Evolutionary conservation across 2,329 filamentous ascomycete genomes (phyloP), one percentile per base, ranked within the genome.

Genomic region (Periglandula ipomoeae): DNA sequence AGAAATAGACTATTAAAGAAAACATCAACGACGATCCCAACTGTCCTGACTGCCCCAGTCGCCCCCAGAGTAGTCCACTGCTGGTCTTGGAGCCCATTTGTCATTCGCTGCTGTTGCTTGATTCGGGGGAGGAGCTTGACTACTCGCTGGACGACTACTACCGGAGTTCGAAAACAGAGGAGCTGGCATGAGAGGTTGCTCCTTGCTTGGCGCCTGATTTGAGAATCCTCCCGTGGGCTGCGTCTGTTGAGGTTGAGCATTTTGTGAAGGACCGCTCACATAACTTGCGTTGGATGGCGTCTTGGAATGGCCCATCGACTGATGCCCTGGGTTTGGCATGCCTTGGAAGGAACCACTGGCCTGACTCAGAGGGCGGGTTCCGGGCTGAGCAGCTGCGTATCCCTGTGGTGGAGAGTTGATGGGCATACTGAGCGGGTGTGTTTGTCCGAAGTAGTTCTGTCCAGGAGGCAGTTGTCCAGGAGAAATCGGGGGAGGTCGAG

Each of bases 1-100:
- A 41, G 19, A 20, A n/a, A n/a, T n/a, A n/a, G n/a, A n/a, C n/a
- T n/a, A 27, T 15, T 13, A 42, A 32, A 22, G 19, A 19, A 6
- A 11, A 39, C 13, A 20, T 49, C 6, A 49, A 40, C 19, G 23
- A 20, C 46, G 37, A 19, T 34, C 23, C 44, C 40, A 49, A 35
- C 30, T 15, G 13, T 51, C 53, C 5, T 56, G 54, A 44, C 55
- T 52, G 1, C 58, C 60, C 61, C 60, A 63, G 17, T 54, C 59
- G 2, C 54, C 58, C 3, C 61, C 61, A 0, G 61, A 63, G 27
- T 62, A 62, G 47, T 64, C 60, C 9, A 49, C 55, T 0, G 56
- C 54, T 7, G 59, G 51, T 11, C 51, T 56, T 40, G 53, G 55
- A 7, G 53, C 50, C 60, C 58, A 61, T 37, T 56, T 58, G 35